These are phyloP conservation scores for Suillus weaverae DNA, from an alignment of 768 basidiomycete species.

Conservation along the genomic window DNA sequence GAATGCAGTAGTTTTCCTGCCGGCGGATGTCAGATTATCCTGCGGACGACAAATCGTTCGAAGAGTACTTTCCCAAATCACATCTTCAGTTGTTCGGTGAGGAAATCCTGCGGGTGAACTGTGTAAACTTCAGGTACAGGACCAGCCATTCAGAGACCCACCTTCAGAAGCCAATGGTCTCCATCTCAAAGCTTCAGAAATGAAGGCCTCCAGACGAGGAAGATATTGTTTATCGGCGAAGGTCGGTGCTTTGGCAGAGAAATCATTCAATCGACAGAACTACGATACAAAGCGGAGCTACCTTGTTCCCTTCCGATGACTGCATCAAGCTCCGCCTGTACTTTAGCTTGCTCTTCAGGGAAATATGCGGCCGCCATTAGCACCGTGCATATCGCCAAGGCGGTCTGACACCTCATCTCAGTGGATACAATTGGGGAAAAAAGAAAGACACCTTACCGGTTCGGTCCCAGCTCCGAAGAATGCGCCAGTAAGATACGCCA, in stretches of 20 bases:
- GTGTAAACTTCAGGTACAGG: neutral
- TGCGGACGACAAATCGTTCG: neutral
- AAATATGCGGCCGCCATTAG: constrained; percentile 53
- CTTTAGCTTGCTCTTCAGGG: constrained; percentile 47
- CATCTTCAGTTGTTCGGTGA: neutral
- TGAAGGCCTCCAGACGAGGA: neutral
- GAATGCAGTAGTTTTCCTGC: constrained; percentile 27
- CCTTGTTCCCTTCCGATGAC: constrained; percentile 42
- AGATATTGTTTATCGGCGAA: neutral
- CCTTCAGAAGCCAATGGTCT: neutral
- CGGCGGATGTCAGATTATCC: neutral
- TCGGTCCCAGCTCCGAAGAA: neutral
- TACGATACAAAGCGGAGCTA: neutral
- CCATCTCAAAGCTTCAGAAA: neutral
- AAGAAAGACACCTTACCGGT: neutral
- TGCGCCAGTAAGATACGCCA: neutral
- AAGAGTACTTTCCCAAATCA: neutral
- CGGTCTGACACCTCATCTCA: constrained; percentile 32
- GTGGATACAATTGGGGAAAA: neutral
- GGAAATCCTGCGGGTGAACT: constrained; percentile 5
- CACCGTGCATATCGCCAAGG: constrained; percentile 47
- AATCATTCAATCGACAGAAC: constrained; percentile 16
- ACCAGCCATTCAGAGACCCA: neutral
- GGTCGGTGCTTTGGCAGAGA: neutral
- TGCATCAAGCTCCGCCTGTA: constrained; percentile 51